Base-by-base conservation (phyloP, 768 basidiomycete genomes). In the Naganishia kalamii region DNA sequence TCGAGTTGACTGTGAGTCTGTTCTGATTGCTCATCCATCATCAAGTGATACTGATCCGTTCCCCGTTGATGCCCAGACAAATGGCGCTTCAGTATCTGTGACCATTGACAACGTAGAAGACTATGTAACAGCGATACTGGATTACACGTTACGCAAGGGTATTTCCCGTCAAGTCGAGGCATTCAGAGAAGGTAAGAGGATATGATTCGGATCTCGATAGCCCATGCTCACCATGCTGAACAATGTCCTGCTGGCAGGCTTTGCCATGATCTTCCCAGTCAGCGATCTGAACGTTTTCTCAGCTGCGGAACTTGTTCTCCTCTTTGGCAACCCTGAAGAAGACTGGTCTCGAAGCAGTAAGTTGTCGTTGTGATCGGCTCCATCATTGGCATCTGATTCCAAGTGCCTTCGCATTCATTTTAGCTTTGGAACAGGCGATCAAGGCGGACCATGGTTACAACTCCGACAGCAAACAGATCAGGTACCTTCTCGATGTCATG, bases 391-490 rank as follows among this genome's bases (percentile, higher is more conserved):
- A 17, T 40, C 21, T 44, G 40, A 61, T 13, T 12, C 17, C 19
- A 43, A 17, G 11, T 46, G 3, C 19, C 13, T 19, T 25, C 30
- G 29, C 32, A 13, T 19, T 51, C 23, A 65, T 3, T n/a, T n/a
- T 69, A 96, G 94, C 92, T 23, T 83, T 98, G 35, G 85, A 84
- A 40, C 92, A 94, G 75, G 86, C 88, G 3, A 77, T 97, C 76
- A 98, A 97, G 78, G 96, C 96, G 12, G 96, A 99, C 72, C 96
- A 99, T 75, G 96, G 96, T 8, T 99, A 93, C 82, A 92, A 94
- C 72, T 86, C 88, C 13, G 94, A 98, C 74, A 93, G 91, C 74
- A 86, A 88, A 40, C 86, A 92, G 0, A 93, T 99, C 66, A 86
- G 87, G 48, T 86, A 90, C 72, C 83, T 99, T 62, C 78, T 97